Conservation (phyloP, 352 stramenopile species). For the Pythium periplocum region DNA sequence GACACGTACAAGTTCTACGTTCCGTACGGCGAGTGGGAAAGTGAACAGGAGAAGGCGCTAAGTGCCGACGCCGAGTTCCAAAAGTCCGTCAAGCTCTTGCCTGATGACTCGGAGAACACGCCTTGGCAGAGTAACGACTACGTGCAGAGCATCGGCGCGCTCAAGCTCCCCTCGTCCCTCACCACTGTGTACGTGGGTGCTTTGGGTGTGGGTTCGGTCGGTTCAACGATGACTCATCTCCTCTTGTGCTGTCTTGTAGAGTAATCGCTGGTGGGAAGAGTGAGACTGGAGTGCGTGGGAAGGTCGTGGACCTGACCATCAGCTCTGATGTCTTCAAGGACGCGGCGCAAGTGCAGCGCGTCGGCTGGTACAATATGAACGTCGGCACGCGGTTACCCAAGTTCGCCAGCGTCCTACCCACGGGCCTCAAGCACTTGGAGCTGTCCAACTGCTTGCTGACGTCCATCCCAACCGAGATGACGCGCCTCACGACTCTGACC, state of each 20-base stretch:
- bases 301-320: constrained; percentile 15
- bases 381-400: constrained; percentile 7
- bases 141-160: constrained; percentile 7
- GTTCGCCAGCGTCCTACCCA: constrained; percentile 1
- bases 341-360: background rate
- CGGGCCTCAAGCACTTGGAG: background rate
- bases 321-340: constrained; percentile 5
- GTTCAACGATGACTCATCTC: background rate
- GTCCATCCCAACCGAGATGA: background rate
- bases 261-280: constrained; percentile 13
- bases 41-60: background rate
- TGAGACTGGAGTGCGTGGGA: constrained; percentile 1
- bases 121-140: constrained; percentile 18
- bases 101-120: background rate
- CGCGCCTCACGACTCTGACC: background rate
- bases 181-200: constrained; percentile 8
- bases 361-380: constrained; percentile 15
- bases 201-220: background rate
- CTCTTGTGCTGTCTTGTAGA: background rate
- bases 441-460: background rate
- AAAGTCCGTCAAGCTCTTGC: background rate
- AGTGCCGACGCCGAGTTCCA: background rate
- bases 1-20: constrained; percentile 5
- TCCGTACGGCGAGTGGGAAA: background rate
- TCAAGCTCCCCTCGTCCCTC: constrained; percentile 1